Evolutionary conservation across 2,329 filamentous ascomycete genomes (phyloP).

Genomic region (Paecilomyces formosus): DNA sequence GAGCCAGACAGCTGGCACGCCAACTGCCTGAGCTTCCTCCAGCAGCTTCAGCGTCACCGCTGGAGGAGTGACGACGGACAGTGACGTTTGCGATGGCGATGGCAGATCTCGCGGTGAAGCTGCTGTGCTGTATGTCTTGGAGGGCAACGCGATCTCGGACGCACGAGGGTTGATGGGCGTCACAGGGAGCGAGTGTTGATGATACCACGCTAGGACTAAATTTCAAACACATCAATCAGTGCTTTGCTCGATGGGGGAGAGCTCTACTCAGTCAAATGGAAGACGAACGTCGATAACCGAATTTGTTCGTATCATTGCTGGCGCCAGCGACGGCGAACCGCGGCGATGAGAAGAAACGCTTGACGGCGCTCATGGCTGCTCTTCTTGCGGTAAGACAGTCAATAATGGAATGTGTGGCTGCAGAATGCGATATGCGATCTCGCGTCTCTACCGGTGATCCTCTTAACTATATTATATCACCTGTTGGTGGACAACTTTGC

Average conservation of each 20-base stretch:
- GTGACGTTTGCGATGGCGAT: slow-evolving; percentile 60
- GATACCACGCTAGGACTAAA: slow-evolving; percentile 85
- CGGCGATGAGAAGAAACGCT: slow-evolving; percentile 70
- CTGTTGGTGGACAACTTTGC: not conserved
- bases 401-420: not conserved
- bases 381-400: not conserved
- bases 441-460: not conserved
- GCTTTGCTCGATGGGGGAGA: not conserved
- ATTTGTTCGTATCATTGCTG: slow-evolving; percentile 75
- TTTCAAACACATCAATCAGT: not conserved
- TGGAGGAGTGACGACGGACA: slow-evolving; percentile 86
- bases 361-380: slow-evolving; percentile 46
- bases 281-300: slow-evolving; percentile 69
- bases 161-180: slow-evolving; percentile 76
- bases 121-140: slow-evolving; percentile 55
- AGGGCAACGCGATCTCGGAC: slow-evolving; percentile 55
- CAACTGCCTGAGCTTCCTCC: slow-evolving; percentile 65
- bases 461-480: not conserved
- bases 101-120: slow-evolving; percentile 59
- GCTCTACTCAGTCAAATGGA: not conserved
- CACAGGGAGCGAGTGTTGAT: slow-evolving; percentile 64
- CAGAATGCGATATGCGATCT: not conserved
- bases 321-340: slow-evolving; percentile 86
- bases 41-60: slow-evolving; percentile 66
- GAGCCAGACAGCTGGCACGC: slow-evolving; percentile 72